These are phyloP conservation scores for Myxozyma lipomycoides DNA, from an alignment of 805 yeast genomes.

Conservation along the genomic window DNA sequence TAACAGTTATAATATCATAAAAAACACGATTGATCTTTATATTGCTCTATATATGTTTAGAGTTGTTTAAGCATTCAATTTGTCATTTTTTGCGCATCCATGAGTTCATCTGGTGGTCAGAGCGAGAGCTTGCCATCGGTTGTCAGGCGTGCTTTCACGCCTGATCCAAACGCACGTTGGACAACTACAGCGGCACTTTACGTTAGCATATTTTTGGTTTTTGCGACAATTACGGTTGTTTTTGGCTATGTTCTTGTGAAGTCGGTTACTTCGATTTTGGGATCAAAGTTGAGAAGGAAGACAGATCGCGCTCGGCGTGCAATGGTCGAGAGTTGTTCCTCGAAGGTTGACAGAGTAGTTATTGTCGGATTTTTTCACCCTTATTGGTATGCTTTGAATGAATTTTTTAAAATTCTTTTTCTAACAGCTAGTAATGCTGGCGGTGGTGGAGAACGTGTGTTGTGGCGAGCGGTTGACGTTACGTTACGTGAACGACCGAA, in stretches of 20 bases:
- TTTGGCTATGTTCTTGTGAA: constrained; percentile 8
- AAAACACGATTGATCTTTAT: no score
- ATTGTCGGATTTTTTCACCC: constrained; percentile 93
- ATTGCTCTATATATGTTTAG: no score
- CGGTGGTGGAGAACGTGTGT: constrained; percentile 96
- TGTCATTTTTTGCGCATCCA: no score
- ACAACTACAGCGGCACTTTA: constrained; percentile 7
- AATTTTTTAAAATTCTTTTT: not conserved
- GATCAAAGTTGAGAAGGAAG: constrained; percentile 11
- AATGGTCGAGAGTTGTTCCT: constrained; percentile 1
- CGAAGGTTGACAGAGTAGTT: constrained; percentile 23
- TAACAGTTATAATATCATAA: no score
- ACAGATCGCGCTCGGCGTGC: constrained; percentile 7
- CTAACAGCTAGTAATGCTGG: constrained; percentile 92
- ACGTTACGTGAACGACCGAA: constrained; percentile 50
- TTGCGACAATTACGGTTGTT: constrained; percentile 8
- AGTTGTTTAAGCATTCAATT: no score
- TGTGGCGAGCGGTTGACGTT: constrained; percentile 86
- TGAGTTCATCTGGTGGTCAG: no score
- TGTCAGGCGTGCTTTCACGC: not conserved
- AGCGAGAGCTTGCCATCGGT: no score
- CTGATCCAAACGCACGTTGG: not conserved
- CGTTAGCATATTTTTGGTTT: constrained; percentile 12
- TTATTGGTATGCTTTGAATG: constrained; percentile 37
- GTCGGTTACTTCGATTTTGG: constrained; percentile 8